phyloP scores from a whole-genome alignment of 768 basidiomycete species.

The Tulasnella sp. region DNA sequence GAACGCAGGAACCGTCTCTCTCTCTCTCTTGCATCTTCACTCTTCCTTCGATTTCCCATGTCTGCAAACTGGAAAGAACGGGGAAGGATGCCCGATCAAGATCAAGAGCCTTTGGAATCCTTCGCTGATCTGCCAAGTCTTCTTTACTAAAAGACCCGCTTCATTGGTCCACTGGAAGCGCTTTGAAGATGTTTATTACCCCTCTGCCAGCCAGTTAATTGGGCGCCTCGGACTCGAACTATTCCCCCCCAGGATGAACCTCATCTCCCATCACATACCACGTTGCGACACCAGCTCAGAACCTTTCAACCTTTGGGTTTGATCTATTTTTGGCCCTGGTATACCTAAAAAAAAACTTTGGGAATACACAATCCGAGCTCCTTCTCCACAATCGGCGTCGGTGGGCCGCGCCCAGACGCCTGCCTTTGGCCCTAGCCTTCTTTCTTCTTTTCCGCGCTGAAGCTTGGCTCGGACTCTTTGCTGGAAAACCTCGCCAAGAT shows the following conservation, averaged over 20 bases:
- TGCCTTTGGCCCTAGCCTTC: not conserved
- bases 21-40: too few species aligned
- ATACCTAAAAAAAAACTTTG: not conserved
- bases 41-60: too few species aligned
- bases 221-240: too few species aligned
- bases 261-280: too few species aligned
- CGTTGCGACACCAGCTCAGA: not conserved
- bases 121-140: not conserved
- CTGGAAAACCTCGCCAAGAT: not conserved
- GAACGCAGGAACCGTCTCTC: too few species aligned
- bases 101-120: not conserved
- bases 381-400: not conserved
- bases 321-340: not conserved
- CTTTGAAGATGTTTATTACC: not conserved
- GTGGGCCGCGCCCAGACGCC: not conserved
- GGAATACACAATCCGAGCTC: not conserved
- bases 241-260: too few species aligned
- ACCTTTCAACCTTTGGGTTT: not conserved
- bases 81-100: too few species aligned
- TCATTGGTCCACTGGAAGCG: not conserved
- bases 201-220: too few species aligned
- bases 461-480: not conserved
- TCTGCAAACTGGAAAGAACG: too few species aligned
- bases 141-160: not conserved
- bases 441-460: too few species aligned